Base-by-base conservation (phyloP, 345 rosid species). In the Gossypium mustelinum region DNA sequence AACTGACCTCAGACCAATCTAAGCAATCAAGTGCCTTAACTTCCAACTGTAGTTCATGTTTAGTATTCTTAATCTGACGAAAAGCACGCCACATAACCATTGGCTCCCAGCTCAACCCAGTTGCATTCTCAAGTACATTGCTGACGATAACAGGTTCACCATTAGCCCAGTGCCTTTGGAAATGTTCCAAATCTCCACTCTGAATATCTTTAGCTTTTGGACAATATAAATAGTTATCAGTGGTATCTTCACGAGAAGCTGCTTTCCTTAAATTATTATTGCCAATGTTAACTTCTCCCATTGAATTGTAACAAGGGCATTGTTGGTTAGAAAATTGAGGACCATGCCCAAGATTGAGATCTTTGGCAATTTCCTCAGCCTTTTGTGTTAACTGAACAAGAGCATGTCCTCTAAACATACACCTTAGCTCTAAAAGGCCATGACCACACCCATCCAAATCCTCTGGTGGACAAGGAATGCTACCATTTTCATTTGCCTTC, bases 81-180 rank as follows among this genome's bases (percentile, higher is more conserved):
- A 84, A 76, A 44, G 90, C 93, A 51, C 87, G 89, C 89, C 90
- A 90, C 94, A 85, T 90, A 68, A 90, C 89, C 85, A 81, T 76
- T 58, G 92, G 94, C 25, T 88, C 90, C 94, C 89, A 88, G 75
- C 92, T 90, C 62, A 90, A 64, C 4, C 90, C 90, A 75, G 86
- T 70, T 48, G 77, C 77, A 70, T 73, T 81, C 55, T 88, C 88
- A 77, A 88, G 86, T 65, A 83, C 92, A 75, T 84, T 64, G 45
- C 87, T 79, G 18, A 90, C 87, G 22, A 88, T 71, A 77, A 88
- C 88, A 54, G 92, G 94, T 72, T 88, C 87, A 22, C 86, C 89
- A 73, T 73, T 85, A 76, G 73, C 85, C 94, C 92, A 90, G 50
- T 90, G 94, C 74, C 70, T 45, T 73, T 82, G 90, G 68, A 90